Evolutionary conservation across 2,329 filamentous ascomycete species (phyloP).

Genomic region (Fusarium denticulatum): DNA sequence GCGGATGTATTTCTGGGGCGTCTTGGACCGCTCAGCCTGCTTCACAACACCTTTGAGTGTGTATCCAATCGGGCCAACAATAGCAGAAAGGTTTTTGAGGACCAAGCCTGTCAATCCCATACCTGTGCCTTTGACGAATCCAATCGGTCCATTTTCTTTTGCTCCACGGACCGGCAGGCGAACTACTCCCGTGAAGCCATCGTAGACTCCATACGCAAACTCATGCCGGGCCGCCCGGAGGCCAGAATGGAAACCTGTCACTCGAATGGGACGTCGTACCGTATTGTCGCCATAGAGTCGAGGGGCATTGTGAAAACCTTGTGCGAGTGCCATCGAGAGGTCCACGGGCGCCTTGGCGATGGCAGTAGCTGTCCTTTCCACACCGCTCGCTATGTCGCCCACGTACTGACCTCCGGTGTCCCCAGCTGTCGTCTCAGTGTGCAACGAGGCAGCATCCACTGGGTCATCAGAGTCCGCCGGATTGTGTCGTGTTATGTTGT

Average conservation of each 20-base stretch:
- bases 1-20: conserved; percentile 64
- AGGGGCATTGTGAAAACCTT: conserved; percentile 77
- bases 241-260: conserved; percentile 73
- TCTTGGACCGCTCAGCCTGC: conserved; percentile 63
- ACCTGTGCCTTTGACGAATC: conserved; percentile 64
- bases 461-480: conserved; percentile 4
- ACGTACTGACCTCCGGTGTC: conserved; percentile 53
- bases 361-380: conserved; percentile 61
- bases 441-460: conserved; percentile 12
- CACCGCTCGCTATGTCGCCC: conserved; percentile 61
- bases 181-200: conserved; percentile 71
- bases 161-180: conserved; percentile 68
- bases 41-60: conserved; percentile 72
- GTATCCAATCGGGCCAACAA: conserved; percentile 70
- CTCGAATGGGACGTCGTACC: conserved; percentile 69
- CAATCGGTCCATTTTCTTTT: conserved; percentile 59
- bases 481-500: neutral
- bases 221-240: conserved; percentile 69
- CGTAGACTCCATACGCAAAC: conserved; percentile 71
- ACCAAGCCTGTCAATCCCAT: conserved; percentile 72
- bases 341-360: conserved; percentile 68
- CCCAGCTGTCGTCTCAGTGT: conserved; percentile 30
- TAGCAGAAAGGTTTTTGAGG: conserved; percentile 70
- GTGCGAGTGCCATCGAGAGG: conserved; percentile 68
- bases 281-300: conserved; percentile 76